Evolutionary conservation across 805 yeast species (phyloP).

Genomic region (Suhomyces sp.): DNA sequence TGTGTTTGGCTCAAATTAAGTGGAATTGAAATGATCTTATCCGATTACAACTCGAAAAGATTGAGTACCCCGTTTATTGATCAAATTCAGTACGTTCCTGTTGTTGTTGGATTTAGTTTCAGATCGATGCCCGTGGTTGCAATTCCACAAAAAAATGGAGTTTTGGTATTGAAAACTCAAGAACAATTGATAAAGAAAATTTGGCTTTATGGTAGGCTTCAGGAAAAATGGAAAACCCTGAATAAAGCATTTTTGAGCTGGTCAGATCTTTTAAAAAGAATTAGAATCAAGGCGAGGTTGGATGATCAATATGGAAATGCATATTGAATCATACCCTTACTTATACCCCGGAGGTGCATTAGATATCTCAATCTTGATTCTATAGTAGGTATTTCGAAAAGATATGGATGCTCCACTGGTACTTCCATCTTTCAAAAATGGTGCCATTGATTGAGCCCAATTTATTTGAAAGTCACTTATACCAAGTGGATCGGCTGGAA

Average conservation of each 20-base stretch:
- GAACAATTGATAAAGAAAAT: constrained; percentile 18
- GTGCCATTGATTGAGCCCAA: constrained; percentile 15
- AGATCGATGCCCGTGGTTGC: constrained; percentile 22
- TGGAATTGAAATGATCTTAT: constrained; percentile 20
- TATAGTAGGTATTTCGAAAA: constrained; percentile 11
- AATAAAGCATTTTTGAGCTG: constrained; percentile 11
- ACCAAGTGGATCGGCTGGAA: constrained; percentile 38
- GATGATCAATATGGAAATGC: constrained; percentile 9
- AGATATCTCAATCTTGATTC: constrained; percentile 18
- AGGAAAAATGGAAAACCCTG: constrained; percentile 4
- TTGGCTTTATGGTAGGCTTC: constrained; percentile 25
- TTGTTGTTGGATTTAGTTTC: constrained; percentile 31
- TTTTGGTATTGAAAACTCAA: constrained; percentile 21
- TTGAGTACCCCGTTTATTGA: constrained; percentile 5
- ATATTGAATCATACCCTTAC: constrained; percentile 12
- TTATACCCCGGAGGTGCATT: constrained; percentile 37
- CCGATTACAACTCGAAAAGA: constrained; percentile 10
- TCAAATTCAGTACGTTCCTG: constrained; percentile 27
- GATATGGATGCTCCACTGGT: constrained; percentile 26
- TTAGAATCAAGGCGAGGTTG: constrained; percentile 18
- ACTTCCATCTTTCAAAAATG: constrained; percentile 19
- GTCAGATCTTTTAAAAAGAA: constrained; percentile 6
- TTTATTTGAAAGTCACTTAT: constrained; percentile 22
- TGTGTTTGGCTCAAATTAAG: constrained; percentile 29
- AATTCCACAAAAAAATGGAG: constrained; percentile 29